A percentile compares a stretch with the other conserved stretches of the same genome.
Conservation (phyloP, 768 basidiomycete species). For the Pseudohyphozyma bogoriensis region DNA sequence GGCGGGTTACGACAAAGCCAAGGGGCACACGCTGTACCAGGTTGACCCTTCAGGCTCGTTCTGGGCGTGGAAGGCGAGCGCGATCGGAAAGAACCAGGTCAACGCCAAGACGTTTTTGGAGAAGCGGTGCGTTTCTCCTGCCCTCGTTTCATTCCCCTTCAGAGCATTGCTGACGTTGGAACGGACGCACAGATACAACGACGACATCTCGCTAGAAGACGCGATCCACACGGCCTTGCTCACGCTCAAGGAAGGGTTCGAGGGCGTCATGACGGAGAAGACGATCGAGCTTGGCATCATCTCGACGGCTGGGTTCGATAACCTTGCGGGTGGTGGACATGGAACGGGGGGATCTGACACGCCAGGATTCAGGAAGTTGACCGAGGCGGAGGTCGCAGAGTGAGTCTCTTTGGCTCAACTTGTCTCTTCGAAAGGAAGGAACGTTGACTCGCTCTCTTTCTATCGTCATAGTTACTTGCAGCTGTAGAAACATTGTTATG, state of each 20-base stretch:
- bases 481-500: too few species aligned
- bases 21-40: conserved; percentile 96
- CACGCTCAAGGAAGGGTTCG: conserved; percentile 96
- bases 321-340: conserved; percentile 55
- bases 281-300: conserved; percentile 98
- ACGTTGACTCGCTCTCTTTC: not conserved
- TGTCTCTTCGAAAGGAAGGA: not conserved
- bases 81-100: conserved; percentile 99
- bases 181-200: conserved; percentile 65
- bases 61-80: conserved; percentile 99
- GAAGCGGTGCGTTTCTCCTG: conserved; percentile 62
- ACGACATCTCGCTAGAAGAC: conserved; percentile 96
- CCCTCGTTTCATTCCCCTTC: conserved; percentile 27
- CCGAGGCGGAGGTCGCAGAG: conserved; percentile 93
- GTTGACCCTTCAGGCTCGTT: conserved; percentile 98
- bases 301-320: conserved; percentile 66
- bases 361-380: conserved; percentile 89
- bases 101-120: conserved; percentile 99
- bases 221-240: conserved; percentile 97
- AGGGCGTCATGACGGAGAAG: conserved; percentile 99
- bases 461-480: conserved; percentile 15
- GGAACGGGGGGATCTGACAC: conserved; percentile 42
- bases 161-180: not conserved
- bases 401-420: conserved; percentile 35
- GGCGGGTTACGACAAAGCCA: conserved; percentile 87